phyloP scores from a whole-genome alignment of 345 rosid species.

The Trapa bicornis region DNA sequence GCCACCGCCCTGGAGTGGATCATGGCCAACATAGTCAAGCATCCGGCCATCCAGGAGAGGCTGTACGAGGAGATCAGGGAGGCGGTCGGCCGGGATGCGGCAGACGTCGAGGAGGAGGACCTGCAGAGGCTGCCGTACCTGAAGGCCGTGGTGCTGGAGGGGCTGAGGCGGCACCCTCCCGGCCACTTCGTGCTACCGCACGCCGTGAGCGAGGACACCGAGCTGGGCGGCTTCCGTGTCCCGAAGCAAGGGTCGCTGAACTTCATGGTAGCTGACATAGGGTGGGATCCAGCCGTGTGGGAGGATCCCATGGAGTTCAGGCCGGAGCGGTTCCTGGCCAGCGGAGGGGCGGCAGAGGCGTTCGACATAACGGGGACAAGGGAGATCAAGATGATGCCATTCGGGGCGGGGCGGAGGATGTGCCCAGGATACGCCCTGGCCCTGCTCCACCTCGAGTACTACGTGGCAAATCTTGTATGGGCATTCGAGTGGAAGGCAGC shows the following conservation, averaged over 20 bases:
- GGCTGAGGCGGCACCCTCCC: conserved; percentile 7
- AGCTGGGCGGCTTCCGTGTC: conserved; percentile 5
- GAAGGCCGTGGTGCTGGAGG: conserved; percentile 9
- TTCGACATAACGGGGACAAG: conserved; percentile 11
- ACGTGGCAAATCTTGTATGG: conserved; percentile 10
- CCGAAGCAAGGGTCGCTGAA: conserved; percentile 6
- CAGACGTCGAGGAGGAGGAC: background rate
- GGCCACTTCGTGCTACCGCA: conserved; percentile 8
- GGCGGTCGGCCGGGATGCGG: background rate
- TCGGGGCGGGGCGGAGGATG: conserved; percentile 14
- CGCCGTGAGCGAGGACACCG: conserved; percentile 8
- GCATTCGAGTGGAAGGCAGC: conserved; percentile 4
- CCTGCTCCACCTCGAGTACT: conserved; percentile 10
- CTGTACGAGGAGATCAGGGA: conserved; percentile 4
- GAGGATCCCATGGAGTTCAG: conserved; percentile 9
- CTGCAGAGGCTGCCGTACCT: conserved; percentile 4
- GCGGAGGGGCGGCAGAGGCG: background rate
- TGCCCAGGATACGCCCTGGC: conserved; percentile 3
- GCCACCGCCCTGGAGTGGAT: conserved; percentile 10
- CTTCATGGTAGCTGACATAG: conserved; percentile 13
- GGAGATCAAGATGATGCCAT: conserved; percentile 16
- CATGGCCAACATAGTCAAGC: conserved; percentile 7
- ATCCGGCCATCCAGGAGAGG: conserved; percentile 3
- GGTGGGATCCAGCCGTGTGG: conserved; percentile 8
- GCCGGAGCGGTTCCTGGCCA: conserved; percentile 12